These are phyloP conservation scores for Phanerochaete sordida DNA, from an alignment of 768 basidiomycete species.

Conservation along the genomic window DNA sequence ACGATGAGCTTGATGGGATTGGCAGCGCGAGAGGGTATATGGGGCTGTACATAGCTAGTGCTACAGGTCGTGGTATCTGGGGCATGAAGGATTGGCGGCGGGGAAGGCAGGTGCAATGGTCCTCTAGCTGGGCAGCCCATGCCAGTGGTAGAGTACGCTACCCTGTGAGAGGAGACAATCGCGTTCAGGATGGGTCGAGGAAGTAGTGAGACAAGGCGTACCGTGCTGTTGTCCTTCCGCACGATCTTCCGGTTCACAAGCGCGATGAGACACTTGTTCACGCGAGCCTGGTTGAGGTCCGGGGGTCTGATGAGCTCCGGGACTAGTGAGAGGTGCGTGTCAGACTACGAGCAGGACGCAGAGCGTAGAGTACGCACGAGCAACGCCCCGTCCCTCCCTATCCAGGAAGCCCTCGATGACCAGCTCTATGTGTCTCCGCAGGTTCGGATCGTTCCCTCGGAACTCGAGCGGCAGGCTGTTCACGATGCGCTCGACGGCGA, in stretches of 20 bases:
- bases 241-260: constrained; percentile 86
- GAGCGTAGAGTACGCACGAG: constrained; percentile 39
- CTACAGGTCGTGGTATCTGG: too few relatives aligned
- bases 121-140: constrained; percentile 38
- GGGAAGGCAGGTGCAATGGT: too few relatives aligned
- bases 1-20: too few relatives aligned
- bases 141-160: constrained; percentile 67
- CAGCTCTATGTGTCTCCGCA: constrained; percentile 75
- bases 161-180: constrained; percentile 39
- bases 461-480: constrained; percentile 85
- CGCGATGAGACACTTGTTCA: constrained; percentile 92
- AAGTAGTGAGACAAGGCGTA: constrained; percentile 13
- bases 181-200: neutral
- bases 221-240: constrained; percentile 57
- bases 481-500: constrained; percentile 68
- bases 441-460: constrained; percentile 80
- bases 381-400: constrained; percentile 54
- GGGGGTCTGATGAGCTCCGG: constrained; percentile 73
- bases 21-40: too few relatives aligned
- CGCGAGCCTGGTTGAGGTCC: constrained; percentile 84
- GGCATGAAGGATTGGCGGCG: too few relatives aligned
- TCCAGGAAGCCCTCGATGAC: constrained; percentile 79
- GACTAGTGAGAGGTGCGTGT: constrained; percentile 40
- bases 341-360: constrained; percentile 46
- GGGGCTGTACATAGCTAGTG: too few relatives aligned